Base-by-base conservation (phyloP, 306 rosid genomes). In the Vigna unguiculata region DNA sequence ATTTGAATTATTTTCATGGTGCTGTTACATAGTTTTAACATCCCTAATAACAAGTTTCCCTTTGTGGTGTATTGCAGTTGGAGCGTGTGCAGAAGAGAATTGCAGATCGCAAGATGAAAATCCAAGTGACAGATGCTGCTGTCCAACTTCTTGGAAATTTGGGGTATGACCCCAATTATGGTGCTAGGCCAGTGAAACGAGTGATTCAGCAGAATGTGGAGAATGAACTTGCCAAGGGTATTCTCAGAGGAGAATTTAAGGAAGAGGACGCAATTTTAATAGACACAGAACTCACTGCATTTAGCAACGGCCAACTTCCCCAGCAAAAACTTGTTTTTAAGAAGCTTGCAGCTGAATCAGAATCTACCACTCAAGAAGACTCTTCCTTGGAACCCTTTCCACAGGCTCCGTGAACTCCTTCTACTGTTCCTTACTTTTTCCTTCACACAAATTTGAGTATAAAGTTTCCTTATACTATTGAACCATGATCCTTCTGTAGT, bases 151-250 rank as follows among this genome's bases (percentile, higher is more conserved):
- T 95, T 36, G 97, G 96, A 72, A 87, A 74, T 74, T 87, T 95
- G 4, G 99, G 99, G 4, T 95, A 95, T 52, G 99, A 95, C 48
- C 97, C 99, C 0, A 95, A 82, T 83, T 95, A 92, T 40, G 99
- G 97, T 48, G 99, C 97, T 43, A 89, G 99, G 85, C 97, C 99
- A 36, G 99, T 95, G 12, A 95, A 95, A 87, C 83, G 97, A 70
- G 99, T 95, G 83, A 95, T 95, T 63, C 99, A 95, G 72, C 97
- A 95, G 82, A 79, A 90, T 46, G 89, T 95, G 6, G 99, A 95
- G 82, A 95, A 95, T 36, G 97, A 90, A 83, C 91, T 95, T 17
- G 99, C 99, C 34, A 95, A 90, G 89, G 96, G 97, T 51, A 95
- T 95, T 54, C 69, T 95, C 52, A 95, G 92, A 84, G 97, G 99